These are phyloP conservation scores for Cryptosporidium ubiquitum DNA, from an alignment of 169 alveolate genomes.

Conservation along the genomic window DNA sequence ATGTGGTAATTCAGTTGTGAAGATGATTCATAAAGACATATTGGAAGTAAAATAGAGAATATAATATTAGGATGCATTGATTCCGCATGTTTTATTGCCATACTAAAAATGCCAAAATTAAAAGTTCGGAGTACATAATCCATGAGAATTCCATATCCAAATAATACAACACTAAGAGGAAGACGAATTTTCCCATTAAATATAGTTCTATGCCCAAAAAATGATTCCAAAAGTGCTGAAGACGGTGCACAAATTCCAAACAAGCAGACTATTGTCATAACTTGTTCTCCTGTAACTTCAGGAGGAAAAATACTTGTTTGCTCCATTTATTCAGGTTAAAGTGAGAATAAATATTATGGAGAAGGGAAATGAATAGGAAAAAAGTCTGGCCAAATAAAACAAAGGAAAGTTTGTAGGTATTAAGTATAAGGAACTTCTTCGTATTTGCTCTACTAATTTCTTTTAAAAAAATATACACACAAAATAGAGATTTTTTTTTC, in stretches of 20 bases:
- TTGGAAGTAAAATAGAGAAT: constrained; percentile 65
- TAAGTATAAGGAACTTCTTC: neutral
- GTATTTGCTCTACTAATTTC: neutral
- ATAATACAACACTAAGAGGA: constrained; percentile 53
- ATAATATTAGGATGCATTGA: constrained; percentile 72
- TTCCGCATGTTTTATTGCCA: constrained; percentile 64
- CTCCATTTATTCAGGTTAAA: constrained; percentile 13
- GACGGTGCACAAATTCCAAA: constrained; percentile 71
- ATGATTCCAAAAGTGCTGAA: constrained; percentile 65
- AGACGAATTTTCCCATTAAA: constrained; percentile 57
- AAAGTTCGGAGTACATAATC: constrained; percentile 51
- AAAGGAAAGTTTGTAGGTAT: neutral
- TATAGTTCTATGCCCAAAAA: constrained; percentile 57
- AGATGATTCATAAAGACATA: constrained; percentile 75
- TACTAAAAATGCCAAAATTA: constrained; percentile 46
- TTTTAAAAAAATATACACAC: no score
- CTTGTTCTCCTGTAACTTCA: constrained; percentile 66
- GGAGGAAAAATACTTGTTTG: constrained; percentile 19
- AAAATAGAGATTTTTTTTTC: no score
- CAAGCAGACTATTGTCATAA: constrained; percentile 65
- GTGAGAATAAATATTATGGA: neutral
- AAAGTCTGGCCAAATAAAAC: neutral
- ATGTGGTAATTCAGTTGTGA: constrained; percentile 73
- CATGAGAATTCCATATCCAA: constrained; percentile 62
- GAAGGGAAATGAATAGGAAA: neutral